Percentiles rank a stretch among this genome's conserved stretches.
Evolutionary conservation across 2,329 filamentous ascomycete genomes (phyloP).

Genomic region (Talaromyces sp.): DNA sequence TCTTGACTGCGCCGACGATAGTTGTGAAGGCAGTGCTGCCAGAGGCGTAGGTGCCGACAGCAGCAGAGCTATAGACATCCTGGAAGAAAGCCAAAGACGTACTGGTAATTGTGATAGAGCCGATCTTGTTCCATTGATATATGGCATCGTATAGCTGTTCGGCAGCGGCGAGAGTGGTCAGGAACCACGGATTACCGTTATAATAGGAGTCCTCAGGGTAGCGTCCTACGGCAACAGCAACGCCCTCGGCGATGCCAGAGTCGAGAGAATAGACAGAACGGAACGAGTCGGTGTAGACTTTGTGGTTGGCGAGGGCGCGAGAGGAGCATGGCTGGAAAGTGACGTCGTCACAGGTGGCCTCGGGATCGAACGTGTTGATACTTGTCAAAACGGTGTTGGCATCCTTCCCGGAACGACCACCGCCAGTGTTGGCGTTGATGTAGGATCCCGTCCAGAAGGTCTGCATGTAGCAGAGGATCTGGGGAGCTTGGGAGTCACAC

Average conservation of each 20-base stretch:
- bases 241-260: slow-evolving; percentile 25
- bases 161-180: slow-evolving; percentile 70
- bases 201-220: slow-evolving; percentile 72
- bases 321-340: slow-evolving; percentile 78
- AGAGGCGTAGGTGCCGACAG: slow-evolving; percentile 62
- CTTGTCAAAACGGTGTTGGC: slow-evolving; percentile 60
- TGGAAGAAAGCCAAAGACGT: slow-evolving; percentile 69
- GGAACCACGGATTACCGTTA: slow-evolving; percentile 73
- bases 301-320: slow-evolving; percentile 68
- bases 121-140: slow-evolving; percentile 63
- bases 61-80: slow-evolving; percentile 57
- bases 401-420: slow-evolving; percentile 65
- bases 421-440: slow-evolving; percentile 62
- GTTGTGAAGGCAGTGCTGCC: slow-evolving; percentile 52
- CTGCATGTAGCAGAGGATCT: slow-evolving; percentile 70
- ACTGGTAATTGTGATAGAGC: slow-evolving; percentile 61
- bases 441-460: slow-evolving; percentile 66
- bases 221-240: slow-evolving; percentile 51
- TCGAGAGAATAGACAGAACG: slow-evolving; percentile 62
- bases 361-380: slow-evolving; percentile 42
- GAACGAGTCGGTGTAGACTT: slow-evolving; percentile 71
- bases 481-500: slow-evolving; percentile 64
- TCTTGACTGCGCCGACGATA: slow-evolving; percentile 58
- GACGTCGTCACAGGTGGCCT: slow-evolving; percentile 32
- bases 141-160: slow-evolving; percentile 76